Evolutionary conservation across 2,329 filamentous ascomycete genomes (phyloP), one percentile per base, ranked within the genome.

Genomic region (Botrytis galanthina): DNA sequence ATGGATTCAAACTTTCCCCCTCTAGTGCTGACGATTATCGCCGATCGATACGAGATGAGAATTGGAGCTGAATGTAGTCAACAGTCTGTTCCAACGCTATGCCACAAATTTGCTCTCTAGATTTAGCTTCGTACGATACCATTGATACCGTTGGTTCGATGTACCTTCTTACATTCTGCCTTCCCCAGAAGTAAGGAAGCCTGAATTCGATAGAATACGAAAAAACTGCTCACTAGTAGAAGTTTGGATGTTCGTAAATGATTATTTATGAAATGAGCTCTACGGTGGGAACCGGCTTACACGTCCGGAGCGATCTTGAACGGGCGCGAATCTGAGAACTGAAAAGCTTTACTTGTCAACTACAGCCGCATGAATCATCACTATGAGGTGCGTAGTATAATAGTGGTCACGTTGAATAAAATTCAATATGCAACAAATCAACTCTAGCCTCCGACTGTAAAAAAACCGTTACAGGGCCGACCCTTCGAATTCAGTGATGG

Each of bases 401-500:
- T 46, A 26, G 20, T 39, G 42, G n/a, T 54, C 44, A 71, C 63
- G 44, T 71, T 35, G 44, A 26, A 14, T 29, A 18, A 22, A 26
- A 64, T 64, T 44, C 44, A 44, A 64, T 57, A 42, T 64, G 70
- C 44, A 71, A 64, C 44, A 64, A n/a, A 32, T 29, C 54, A 22
- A 18, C 10, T 64, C 29, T 37, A 37, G 35, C 35, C 10, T n/a
- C n/a, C 46, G 6, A 42, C 57, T 35, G 51, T n/a, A 39, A 39
- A 39, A 14, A 6, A n/a, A 51, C 20, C 20, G 8, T 26, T 44
- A 51, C 46, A 35, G 44, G n/a, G 46, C 14, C n/a, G 14, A 22
- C 14, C 8, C 5, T n/a, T 7, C 29, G 12, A 14, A 39, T n/a
- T 14, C 44, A 66, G 44, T 26, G 35, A 62, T 51, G 26, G 39